phyloP scores from a whole-genome alignment of 139 green algal species.

The Auxenochlorella protothecoides region DNA sequence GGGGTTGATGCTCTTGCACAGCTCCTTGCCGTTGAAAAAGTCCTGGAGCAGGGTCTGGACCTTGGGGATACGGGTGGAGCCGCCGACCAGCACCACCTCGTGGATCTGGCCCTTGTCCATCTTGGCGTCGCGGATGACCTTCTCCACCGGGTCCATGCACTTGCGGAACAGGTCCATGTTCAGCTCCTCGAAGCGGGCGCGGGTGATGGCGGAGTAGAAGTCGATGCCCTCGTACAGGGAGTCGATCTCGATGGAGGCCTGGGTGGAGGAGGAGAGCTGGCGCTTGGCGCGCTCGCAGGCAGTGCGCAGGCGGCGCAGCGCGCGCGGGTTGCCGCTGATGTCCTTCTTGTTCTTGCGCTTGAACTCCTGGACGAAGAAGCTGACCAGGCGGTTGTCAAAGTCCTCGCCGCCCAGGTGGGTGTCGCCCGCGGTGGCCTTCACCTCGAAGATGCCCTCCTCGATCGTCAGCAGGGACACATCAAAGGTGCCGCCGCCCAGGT shows the following conservation, averaged over 20 bases:
- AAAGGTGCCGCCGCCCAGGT: slow-evolving; percentile 93
- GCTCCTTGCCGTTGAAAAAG: slow-evolving; percentile 99
- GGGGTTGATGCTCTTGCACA: slow-evolving; percentile 99
- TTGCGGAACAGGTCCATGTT: slow-evolving; percentile 99
- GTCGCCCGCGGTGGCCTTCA: slow-evolving; percentile 95
- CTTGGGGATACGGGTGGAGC: slow-evolving; percentile 97
- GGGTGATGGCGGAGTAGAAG: slow-evolving; percentile 94
- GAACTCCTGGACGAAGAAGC: slow-evolving; percentile 93
- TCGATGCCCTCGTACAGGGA: slow-evolving; percentile 94
- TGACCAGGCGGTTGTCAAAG: slow-evolving; percentile 93
- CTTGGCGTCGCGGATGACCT: slow-evolving; percentile 82
- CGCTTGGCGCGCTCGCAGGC: slow-evolving; percentile 78
- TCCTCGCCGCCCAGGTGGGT: slow-evolving; percentile 97
- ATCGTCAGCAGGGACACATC: slow-evolving; percentile 98
- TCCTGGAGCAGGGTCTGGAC: slow-evolving; percentile 94
- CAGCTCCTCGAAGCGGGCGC: slow-evolving; percentile 96
- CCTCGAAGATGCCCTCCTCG: slow-evolving; percentile 97
- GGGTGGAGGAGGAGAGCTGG: slow-evolving; percentile 41
- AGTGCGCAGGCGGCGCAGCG: slow-evolving; percentile 61
- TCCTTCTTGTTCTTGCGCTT: slow-evolving; percentile 99
- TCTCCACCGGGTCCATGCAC: slow-evolving; percentile 99
- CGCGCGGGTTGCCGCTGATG: slow-evolving; percentile 71
- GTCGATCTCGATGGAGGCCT: slow-evolving; percentile 94
- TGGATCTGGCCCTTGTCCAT: slow-evolving; percentile 63
- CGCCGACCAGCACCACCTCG: slow-evolving; percentile 54